Conservation (phyloP, 306 rosid genomes). For the Luffa acutangula region DNA sequence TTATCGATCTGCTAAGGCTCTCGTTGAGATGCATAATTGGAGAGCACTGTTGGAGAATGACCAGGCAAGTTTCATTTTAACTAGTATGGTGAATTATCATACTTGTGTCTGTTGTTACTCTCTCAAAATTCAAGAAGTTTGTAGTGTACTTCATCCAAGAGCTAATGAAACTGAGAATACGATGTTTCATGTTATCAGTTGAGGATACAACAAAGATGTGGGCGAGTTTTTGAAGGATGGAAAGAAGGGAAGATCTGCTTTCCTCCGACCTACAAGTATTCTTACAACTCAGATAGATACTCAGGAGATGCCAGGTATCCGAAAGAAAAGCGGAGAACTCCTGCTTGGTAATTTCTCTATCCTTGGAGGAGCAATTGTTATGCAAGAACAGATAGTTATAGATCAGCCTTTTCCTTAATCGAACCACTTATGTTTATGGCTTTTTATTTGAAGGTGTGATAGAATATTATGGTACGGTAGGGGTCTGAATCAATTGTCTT, state of each 20-base stretch:
- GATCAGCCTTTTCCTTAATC: neutral
- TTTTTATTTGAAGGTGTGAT: slow-evolving; percentile 65
- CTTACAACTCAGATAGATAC: slow-evolving; percentile 10
- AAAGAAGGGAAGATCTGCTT: slow-evolving; percentile 13
- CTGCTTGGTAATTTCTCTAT: slow-evolving; percentile 15
- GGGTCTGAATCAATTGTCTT: slow-evolving; percentile 76
- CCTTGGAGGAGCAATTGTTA: neutral
- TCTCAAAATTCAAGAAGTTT: neutral
- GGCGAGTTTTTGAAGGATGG: slow-evolving; percentile 12
- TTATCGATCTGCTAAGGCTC: slow-evolving; percentile 75
- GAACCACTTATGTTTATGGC: neutral
- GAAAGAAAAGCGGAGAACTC: slow-evolving; percentile 14
- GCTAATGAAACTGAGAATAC: neutral
- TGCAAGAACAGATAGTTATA: neutral
- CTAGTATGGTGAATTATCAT: neutral
- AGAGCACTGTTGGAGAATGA: slow-evolving; percentile 75
- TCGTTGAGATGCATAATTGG: slow-evolving; percentile 94
- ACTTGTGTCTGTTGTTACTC: neutral
- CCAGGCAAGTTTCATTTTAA: slow-evolving; percentile 50
- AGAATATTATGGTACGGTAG: slow-evolving; percentile 87
- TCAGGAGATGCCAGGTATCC: slow-evolving; percentile 1
- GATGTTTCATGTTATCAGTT: slow-evolving; percentile 8
- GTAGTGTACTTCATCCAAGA: neutral
- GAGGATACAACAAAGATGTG: slow-evolving; percentile 3
- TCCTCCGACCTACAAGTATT: slow-evolving; percentile 17